Percentiles rank a stretch among this genome's conserved stretches.
These are phyloP conservation scores for Cercospora nicotianae DNA, from an alignment of 2,329 filamentous ascomycete species.

Conservation along the genomic window DNA sequence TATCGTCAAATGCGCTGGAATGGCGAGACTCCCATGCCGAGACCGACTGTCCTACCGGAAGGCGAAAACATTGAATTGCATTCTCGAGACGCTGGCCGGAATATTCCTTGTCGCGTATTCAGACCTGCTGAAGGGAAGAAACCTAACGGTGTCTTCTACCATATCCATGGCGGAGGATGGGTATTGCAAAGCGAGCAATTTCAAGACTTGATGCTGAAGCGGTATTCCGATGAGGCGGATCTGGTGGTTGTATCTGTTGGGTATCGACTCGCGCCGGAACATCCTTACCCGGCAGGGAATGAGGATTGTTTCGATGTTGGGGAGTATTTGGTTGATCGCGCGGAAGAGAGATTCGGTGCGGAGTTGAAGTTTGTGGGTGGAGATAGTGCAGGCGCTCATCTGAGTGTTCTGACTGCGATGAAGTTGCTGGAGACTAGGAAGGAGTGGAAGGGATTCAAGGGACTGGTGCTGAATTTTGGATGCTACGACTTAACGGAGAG, in stretches of 20 bases:
- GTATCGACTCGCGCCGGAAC: conserved; percentile 61
- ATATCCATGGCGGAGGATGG: conserved; percentile 57
- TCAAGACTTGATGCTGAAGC: conserved; percentile 52
- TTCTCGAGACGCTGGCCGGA: conserved; percentile 52
- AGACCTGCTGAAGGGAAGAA: conserved; percentile 48
- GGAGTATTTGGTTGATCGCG: conserved; percentile 54
- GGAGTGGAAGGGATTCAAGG: conserved; percentile 46
- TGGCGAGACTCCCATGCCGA: conserved; percentile 50
- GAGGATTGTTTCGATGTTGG: conserved; percentile 61
- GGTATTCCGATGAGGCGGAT: conserved; percentile 51
- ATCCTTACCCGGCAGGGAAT: conserved; percentile 56
- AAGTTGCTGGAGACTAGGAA: conserved; percentile 47
- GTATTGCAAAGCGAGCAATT: conserved; percentile 45
- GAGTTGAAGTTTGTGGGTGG: conserved; percentile 41
- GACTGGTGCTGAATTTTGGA: conserved; percentile 56
- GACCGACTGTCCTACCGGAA: conserved; percentile 47
- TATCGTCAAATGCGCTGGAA: conserved; percentile 57
- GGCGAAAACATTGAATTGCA: conserved; percentile 53
- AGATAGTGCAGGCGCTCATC: conserved; percentile 56
- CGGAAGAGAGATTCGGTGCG: conserved; percentile 45
- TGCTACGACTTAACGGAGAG: conserved; percentile 51
- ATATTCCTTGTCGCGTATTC: conserved; percentile 56
- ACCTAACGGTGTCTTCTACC: conserved; percentile 46
- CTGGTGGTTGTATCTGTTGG: conserved; percentile 57
- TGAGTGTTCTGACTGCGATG: conserved; percentile 50